These are phyloP conservation scores for Lasiosphaeria hispida DNA, from an alignment of 495 filamentous ascomycete genomes.

Conservation along the genomic window DNA sequence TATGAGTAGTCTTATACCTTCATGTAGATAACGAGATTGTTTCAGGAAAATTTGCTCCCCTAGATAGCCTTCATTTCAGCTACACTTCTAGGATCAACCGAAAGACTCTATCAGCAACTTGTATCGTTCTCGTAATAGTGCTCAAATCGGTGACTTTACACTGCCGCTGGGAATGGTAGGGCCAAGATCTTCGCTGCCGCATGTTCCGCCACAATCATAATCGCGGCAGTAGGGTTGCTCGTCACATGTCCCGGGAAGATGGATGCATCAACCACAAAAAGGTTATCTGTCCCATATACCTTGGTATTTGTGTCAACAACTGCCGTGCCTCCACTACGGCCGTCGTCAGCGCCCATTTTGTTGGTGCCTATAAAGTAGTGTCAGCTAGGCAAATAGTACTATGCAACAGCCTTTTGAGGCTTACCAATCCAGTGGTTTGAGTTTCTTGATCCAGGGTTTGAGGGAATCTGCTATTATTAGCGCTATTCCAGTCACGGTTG, in stretches of 20 bases:
- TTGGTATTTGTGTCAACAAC: slow-evolving; percentile 67
- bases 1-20: too few relatives aligned
- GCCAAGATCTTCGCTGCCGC: slow-evolving; percentile 41
- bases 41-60: too few relatives aligned
- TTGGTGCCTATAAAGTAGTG: slow-evolving; percentile 30
- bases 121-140: too few relatives aligned
- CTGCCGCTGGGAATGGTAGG: slow-evolving; percentile 7
- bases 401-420: neutral
- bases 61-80: too few relatives aligned
- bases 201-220: slow-evolving; percentile 55
- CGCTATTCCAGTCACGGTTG: neutral
- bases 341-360: slow-evolving; percentile 66
- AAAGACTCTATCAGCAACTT: too few relatives aligned
- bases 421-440: slow-evolving; percentile 62
- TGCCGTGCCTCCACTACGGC: slow-evolving; percentile 55
- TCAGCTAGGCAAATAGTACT: neutral
- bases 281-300: slow-evolving; percentile 69
- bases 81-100: too few relatives aligned
- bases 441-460: slow-evolving; percentile 51
- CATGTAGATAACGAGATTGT: too few relatives aligned
- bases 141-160: too few relatives aligned
- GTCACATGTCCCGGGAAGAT: slow-evolving; percentile 60
- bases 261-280: slow-evolving; percentile 62
- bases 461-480: slow-evolving; percentile 27
- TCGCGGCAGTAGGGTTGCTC: slow-evolving; percentile 57